A percentile compares a stretch with the other conserved stretches of the same genome.
Evolutionary conservation across 108 stramenopile genomes (phyloP).

Genomic region (Pseudonitzschia multistriata): DNA sequence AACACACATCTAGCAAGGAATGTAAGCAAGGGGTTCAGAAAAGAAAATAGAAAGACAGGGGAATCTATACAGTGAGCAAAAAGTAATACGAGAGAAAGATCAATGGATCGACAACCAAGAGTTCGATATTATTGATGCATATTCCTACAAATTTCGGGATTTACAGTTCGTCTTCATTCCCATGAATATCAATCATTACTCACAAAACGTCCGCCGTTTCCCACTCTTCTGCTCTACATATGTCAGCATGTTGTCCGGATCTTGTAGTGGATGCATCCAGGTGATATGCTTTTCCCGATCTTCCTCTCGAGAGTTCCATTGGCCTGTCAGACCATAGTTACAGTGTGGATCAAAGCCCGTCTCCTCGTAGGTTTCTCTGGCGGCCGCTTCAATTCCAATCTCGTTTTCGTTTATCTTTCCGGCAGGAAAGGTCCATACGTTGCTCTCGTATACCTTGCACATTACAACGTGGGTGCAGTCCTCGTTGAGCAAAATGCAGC

Average conservation of each 20-base stretch:
- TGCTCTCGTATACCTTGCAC: conserved; percentile 65
- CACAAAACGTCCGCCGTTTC: conserved; percentile 71
- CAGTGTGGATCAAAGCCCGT: conserved; percentile 86
- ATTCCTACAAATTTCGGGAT: no score
- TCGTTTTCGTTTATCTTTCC: conserved; percentile 90
- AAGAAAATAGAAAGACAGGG: background rate
- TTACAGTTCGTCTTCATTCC: no score
- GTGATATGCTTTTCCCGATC: conserved; percentile 13
- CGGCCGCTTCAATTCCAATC: conserved; percentile 62
- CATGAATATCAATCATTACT: background rate
- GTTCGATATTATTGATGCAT: no score
- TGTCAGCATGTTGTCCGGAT: conserved; percentile 44
- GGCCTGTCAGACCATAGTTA: conserved; percentile 37
- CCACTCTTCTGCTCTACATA: conserved; percentile 54
- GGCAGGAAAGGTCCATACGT: conserved; percentile 77
- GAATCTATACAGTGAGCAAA: background rate
- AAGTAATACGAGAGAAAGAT: background rate
- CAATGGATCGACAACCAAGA: background rate
- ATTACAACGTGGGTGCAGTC: conserved; percentile 56
- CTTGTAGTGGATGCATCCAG: conserved; percentile 49
- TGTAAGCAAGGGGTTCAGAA: background rate
- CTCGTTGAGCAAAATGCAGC: conserved; percentile 68
- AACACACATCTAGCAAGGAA: conserved; percentile 41
- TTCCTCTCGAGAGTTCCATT: no score
- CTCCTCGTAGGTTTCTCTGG: conserved; percentile 90